Evolutionary conservation across 345 rosid species (phyloP).

Genomic region (Odontarrhena argentea): DNA sequence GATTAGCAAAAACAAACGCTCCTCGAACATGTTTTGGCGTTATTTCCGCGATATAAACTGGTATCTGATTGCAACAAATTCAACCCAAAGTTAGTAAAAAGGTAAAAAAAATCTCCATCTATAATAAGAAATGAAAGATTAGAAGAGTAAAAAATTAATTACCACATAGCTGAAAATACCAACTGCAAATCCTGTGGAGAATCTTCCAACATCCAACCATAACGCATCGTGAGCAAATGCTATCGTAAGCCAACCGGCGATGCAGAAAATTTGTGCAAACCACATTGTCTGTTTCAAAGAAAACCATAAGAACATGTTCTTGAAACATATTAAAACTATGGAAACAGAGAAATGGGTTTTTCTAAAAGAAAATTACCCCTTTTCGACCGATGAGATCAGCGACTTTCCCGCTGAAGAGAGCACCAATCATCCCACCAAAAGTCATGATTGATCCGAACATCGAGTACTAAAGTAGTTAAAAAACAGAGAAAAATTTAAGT

Average conservation of each 20-base stretch:
- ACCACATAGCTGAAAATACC: constrained; percentile 51
- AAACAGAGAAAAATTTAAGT: not conserved
- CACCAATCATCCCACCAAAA: constrained; percentile 49
- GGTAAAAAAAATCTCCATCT: not conserved
- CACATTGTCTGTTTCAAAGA: constrained; percentile 34
- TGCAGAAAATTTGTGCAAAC: constrained; percentile 41
- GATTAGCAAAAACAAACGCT: constrained; percentile 45
- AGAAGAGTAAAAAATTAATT: constrained; percentile 13
- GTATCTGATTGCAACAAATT: constrained; percentile 32
- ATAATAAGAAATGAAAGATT: not conserved
- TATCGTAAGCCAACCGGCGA: constrained; percentile 40
- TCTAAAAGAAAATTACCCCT: constrained; percentile 24
- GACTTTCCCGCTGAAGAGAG: constrained; percentile 41
- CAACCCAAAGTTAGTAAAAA: not conserved
- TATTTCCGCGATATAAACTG: constrained; percentile 46
- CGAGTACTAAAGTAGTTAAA: constrained; percentile 35
- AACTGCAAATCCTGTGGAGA: constrained; percentile 45
- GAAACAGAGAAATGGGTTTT: not conserved
- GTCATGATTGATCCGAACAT: constrained; percentile 47
- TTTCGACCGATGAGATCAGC: constrained; percentile 44
- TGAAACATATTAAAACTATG: not conserved
- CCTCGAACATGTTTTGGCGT: constrained; percentile 47
- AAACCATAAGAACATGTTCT: constrained; percentile 11
- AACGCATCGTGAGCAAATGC: constrained; percentile 37
- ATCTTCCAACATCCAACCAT: constrained; percentile 49